phyloP scores from a whole-genome alignment of 1,139 yeast species.

The Schwanniomyces etchellsii region DNA sequence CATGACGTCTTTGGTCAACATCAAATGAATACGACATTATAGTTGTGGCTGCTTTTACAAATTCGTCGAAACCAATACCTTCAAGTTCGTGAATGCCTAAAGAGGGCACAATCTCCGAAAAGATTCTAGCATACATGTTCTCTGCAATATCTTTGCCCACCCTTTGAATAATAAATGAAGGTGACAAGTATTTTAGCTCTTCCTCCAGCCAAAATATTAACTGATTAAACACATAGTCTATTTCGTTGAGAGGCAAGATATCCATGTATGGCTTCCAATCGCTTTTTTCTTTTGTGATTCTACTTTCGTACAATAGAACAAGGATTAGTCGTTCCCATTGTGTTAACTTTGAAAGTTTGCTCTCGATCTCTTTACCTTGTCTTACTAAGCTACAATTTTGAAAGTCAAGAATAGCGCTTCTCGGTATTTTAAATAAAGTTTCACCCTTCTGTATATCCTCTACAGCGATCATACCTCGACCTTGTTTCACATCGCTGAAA shows the following conservation, averaged over 20 bases:
- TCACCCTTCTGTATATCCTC: slow-evolving; percentile 57
- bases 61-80: slow-evolving; percentile 47
- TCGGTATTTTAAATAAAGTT: slow-evolving; percentile 63
- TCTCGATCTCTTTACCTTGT: slow-evolving; percentile 25
- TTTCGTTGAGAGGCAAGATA: slow-evolving; percentile 53
- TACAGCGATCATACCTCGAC: slow-evolving; percentile 71
- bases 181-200: slow-evolving; percentile 49
- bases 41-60: slow-evolving; percentile 61
- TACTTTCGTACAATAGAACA: slow-evolving; percentile 54
- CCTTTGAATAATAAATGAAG: slow-evolving; percentile 65
- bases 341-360: slow-evolving; percentile 37
- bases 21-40: slow-evolving; percentile 45
- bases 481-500: slow-evolving; percentile 53
- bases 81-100: slow-evolving; percentile 19
- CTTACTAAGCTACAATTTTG: slow-evolving; percentile 46
- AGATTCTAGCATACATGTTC: slow-evolving; percentile 43
- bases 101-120: slow-evolving; percentile 14
- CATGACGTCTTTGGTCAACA: slow-evolving; percentile 18
- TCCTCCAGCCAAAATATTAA: slow-evolving; percentile 73
- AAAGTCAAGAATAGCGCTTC: slow-evolving; percentile 50
- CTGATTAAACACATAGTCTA: slow-evolving; percentile 45
- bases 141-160: slow-evolving; percentile 69
- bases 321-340: slow-evolving; percentile 80
- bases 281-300: slow-evolving; percentile 35
- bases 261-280: slow-evolving; percentile 68